Evolutionary conservation across 768 basidiomycete genomes (phyloP).

Genomic region (Scleroderma bovista): DNA sequence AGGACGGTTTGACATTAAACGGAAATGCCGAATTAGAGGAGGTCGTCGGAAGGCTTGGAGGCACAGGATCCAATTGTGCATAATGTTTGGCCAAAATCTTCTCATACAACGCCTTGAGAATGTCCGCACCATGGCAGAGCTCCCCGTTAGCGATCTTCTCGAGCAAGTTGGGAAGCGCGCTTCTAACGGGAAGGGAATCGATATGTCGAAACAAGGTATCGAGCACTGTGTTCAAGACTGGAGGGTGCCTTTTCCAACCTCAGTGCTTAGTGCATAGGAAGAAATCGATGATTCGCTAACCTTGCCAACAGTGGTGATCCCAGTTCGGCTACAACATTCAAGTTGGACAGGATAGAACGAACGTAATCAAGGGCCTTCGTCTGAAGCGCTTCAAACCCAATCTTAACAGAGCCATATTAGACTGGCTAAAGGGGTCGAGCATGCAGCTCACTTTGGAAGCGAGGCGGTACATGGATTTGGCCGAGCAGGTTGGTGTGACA

Average conservation of each 20-base stretch:
- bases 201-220: conserved; percentile 7
- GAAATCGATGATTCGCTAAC: conserved; percentile 6
- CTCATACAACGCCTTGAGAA: conserved; percentile 3
- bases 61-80: not conserved
- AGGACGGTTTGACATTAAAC: too few species aligned
- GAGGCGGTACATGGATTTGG: conserved; percentile 36
- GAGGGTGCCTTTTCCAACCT: not conserved
- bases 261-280: not conserved
- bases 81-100: conserved; percentile 6
- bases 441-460: conserved; percentile 25
- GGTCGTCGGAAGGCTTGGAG: not conserved
- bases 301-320: conserved; percentile 21
- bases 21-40: too few species aligned
- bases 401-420: conserved; percentile 4
- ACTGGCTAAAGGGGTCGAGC: not conserved
- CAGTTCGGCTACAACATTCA: conserved; percentile 22
- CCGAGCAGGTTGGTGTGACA: conserved; percentile 19
- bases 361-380: conserved; percentile 16
- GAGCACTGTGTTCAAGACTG: conserved; percentile 5
- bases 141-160: conserved; percentile 2
- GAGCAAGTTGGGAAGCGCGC: conserved; percentile 1
- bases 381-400: conserved; percentile 15
- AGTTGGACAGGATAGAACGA: conserved; percentile 8
- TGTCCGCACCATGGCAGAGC: conserved; percentile 9
- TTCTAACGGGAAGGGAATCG: not conserved